Evolutionary conservation across 2,329 filamentous ascomycete species (phyloP).

Genomic region (Biscogniauxia marginata): DNA sequence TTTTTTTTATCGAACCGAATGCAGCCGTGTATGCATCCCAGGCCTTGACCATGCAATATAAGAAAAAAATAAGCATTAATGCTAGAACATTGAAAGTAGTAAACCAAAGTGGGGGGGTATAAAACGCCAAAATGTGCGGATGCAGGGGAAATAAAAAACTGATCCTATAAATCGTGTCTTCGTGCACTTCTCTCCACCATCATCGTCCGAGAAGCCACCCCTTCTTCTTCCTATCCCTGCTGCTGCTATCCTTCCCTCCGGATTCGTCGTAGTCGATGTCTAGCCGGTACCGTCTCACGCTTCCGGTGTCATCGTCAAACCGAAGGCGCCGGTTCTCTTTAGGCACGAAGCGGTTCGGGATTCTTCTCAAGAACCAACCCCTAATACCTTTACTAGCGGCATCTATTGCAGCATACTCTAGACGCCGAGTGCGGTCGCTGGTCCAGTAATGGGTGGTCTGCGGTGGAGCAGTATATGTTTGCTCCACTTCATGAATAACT

Average conservation of each 20-base stretch:
- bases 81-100: constrained; percentile 6
- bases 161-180: constrained; percentile 14
- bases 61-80: constrained; percentile 2
- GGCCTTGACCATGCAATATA: constrained; percentile 2
- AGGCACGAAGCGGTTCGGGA: constrained; percentile 61
- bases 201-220: constrained; percentile 30
- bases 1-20: neutral
- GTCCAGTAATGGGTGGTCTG: constrained; percentile 67
- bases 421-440: constrained; percentile 58
- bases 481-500: constrained; percentile 6
- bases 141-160: constrained; percentile 12
- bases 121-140: constrained; percentile 31
- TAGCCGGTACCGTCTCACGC: constrained; percentile 61
- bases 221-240: constrained; percentile 21
- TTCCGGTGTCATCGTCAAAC: constrained; percentile 63
- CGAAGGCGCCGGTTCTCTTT: constrained; percentile 46
- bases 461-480: constrained; percentile 44
- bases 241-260: constrained; percentile 18
- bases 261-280: constrained; percentile 51
- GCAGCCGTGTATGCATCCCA: neutral
- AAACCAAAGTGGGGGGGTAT: constrained; percentile 28
- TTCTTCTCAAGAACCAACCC: constrained; percentile 57
- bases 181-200: constrained; percentile 2
- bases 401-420: constrained; percentile 67
- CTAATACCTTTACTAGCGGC: constrained; percentile 58